phyloP scores from a whole-genome alignment of 768 basidiomycete species.

The Coprinopsis cinerea region DNA sequence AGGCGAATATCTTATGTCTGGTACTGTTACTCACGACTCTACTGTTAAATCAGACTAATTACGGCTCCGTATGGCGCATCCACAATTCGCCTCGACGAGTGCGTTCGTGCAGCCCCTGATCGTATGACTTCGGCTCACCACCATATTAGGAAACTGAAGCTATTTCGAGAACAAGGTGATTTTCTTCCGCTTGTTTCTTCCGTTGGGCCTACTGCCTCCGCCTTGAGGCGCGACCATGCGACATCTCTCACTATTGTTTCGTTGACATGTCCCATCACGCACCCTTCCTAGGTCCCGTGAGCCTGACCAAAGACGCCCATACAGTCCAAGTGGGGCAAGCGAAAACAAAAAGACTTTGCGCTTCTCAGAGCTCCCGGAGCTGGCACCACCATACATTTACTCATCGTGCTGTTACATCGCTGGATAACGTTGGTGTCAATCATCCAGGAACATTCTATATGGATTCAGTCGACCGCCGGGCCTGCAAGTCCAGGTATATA shows the following conservation, averaged over 20 bases:
- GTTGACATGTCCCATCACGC: not conserved
- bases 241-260: no score
- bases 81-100: not conserved
- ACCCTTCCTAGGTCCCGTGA: not conserved
- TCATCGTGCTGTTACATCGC: not conserved
- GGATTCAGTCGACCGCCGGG: not conserved
- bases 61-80: no score
- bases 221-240: no score
- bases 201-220: no score
- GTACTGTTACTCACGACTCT: slow-evolving; percentile 12
- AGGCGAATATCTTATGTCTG: slow-evolving; percentile 69
- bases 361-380: not conserved
- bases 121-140: not conserved
- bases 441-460: not conserved
- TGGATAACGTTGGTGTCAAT: not conserved
- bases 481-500: not conserved
- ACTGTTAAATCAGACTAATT: slow-evolving; percentile 1
- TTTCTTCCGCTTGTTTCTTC: not conserved
- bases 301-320: not conserved
- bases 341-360: not conserved
- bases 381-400: not conserved
- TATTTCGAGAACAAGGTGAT: not conserved
- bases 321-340: not conserved
- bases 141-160: not conserved
- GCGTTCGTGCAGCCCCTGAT: not conserved